Conservation (phyloP, 495 filamentous ascomycete genomes). For the Penicillium crystallinum region DNA sequence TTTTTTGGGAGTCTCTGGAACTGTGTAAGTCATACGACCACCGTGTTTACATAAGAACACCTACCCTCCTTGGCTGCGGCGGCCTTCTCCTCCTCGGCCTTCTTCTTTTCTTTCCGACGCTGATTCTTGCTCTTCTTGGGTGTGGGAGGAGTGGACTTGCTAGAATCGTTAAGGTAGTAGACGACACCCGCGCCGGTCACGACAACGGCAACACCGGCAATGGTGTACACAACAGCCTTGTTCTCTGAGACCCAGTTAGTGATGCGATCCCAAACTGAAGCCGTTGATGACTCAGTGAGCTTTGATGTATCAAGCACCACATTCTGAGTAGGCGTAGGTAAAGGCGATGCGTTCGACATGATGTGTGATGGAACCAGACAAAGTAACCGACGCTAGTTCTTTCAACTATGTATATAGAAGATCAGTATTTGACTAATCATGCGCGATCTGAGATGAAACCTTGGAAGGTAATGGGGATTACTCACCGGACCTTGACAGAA, state of each 20-base stretch:
- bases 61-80: slow-evolving; percentile 41
- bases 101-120: slow-evolving; percentile 55
- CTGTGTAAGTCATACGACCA: slow-evolving; percentile 21
- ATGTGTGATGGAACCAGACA: slow-evolving; percentile 25
- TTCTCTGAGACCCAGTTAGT: slow-evolving; percentile 92
- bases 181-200: slow-evolving; percentile 84
- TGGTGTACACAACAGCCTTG: slow-evolving; percentile 91
- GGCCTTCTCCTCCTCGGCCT: slow-evolving; percentile 65
- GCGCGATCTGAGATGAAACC: neutral
- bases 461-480: slow-evolving; percentile 2
- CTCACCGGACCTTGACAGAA: slow-evolving; percentile 20
- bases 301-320: slow-evolving; percentile 48
- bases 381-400: slow-evolving; percentile 18
- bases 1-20: slow-evolving; percentile 41
- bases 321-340: slow-evolving; percentile 36
- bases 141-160: slow-evolving; percentile 27
- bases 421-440: neutral
- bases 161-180: slow-evolving; percentile 68
- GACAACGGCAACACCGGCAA: slow-evolving; percentile 88
- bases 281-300: slow-evolving; percentile 46
- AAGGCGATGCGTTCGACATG: slow-evolving; percentile 40
- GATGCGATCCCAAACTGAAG: slow-evolving; percentile 82
- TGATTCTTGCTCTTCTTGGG: slow-evolving; percentile 60
- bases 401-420: neutral
- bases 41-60: slow-evolving; percentile 10